Base-by-base conservation (phyloP, 2,329 filamentous ascomycete genomes). In the Claviceps spartinae region DNA sequence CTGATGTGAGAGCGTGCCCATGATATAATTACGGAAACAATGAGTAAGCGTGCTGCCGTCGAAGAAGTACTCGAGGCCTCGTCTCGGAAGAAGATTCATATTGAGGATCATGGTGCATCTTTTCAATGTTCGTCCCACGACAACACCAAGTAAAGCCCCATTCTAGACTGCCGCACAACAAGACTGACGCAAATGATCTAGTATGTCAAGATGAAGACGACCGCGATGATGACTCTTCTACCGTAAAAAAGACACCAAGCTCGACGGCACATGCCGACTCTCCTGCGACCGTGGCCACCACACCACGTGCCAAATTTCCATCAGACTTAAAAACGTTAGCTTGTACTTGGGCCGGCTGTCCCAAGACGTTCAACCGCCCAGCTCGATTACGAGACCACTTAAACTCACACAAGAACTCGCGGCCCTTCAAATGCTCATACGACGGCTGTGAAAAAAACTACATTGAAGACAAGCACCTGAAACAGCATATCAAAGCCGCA, bases 331-430 rank as follows among this genome's bases (percentile, higher is more conserved):
- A 94, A 72, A 89, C 81, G 5, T 83, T 89, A 57, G 71, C 73
- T 51, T 96, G 91, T 68, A 81, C 84, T 1, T 83, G 81, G 64
- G 77, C 83, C 11, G 79, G 75, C 56, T 97, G 91, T 64, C 69
- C 72, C 53, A 94, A 94, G 69, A 82, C 83, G 6, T 97, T 93
- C 73, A 95, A 95, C 65, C 83, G 91, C 3, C 89, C 88, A 1
- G 85, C 85, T 37, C 81, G 88, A 30, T 75, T 96, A 4, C 76
- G 84, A 54, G 82, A 87, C 54, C 91, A 97, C 62, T 69, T 91
- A 24, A 79, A 88, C 56, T 89, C 86, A 1, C 91, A 97, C 66
- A 91, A 81, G 50, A 88, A 91, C 59, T 86, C 91, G 59, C 81
- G 90, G 1, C 82, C 88, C 0, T 94, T 86, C 66, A 74, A 75